phyloP scores from a whole-genome alignment of 2,329 filamentous ascomycete species.

The Mollisia scopiformis region DNA sequence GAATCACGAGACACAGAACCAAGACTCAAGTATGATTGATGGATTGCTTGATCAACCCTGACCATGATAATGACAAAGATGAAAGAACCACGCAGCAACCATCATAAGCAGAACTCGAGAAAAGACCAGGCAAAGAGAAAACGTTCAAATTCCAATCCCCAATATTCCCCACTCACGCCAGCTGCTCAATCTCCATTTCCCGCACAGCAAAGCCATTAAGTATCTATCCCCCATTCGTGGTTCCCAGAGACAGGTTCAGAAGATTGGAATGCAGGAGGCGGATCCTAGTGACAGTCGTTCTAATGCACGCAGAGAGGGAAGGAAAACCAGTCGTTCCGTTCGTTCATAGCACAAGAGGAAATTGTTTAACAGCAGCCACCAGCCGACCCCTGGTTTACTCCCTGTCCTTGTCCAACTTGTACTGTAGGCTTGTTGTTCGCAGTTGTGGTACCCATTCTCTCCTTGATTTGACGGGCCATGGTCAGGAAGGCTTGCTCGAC shows the following conservation, averaged over 20 bases:
- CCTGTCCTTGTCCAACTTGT: conserved; percentile 92
- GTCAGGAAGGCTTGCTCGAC: conserved; percentile 99
- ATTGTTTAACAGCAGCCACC: conserved; percentile 84
- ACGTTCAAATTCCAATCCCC: conserved; percentile 26
- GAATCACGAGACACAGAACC: background rate
- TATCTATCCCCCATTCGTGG: conserved; percentile 32
- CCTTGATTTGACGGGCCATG: conserved; percentile 99
- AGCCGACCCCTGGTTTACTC: conserved; percentile 84
- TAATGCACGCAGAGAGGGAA: conserved; percentile 35
- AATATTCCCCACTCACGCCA: conserved; percentile 32
- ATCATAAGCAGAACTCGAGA: conserved; percentile 16
- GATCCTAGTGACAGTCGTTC: conserved; percentile 33
- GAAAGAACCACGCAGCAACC: conserved; percentile 27
- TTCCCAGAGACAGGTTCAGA: conserved; percentile 19
- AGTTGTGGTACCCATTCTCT: conserved; percentile 96
- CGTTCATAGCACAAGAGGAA: conserved; percentile 22
- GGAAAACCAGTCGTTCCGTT: conserved; percentile 29
- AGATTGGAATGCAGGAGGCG: conserved; percentile 33
- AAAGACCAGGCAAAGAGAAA: conserved; percentile 26
- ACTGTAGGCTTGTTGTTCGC: conserved; percentile 98
- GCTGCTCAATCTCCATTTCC: conserved; percentile 25
- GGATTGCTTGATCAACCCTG: conserved; percentile 25
- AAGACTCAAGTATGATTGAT: conserved; percentile 67
- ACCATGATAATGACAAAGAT: conserved; percentile 24
- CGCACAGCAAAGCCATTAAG: conserved; percentile 33